Conservation (phyloP, 2,329 filamentous ascomycete genomes). For the Fusarium vanettenii region DNA sequence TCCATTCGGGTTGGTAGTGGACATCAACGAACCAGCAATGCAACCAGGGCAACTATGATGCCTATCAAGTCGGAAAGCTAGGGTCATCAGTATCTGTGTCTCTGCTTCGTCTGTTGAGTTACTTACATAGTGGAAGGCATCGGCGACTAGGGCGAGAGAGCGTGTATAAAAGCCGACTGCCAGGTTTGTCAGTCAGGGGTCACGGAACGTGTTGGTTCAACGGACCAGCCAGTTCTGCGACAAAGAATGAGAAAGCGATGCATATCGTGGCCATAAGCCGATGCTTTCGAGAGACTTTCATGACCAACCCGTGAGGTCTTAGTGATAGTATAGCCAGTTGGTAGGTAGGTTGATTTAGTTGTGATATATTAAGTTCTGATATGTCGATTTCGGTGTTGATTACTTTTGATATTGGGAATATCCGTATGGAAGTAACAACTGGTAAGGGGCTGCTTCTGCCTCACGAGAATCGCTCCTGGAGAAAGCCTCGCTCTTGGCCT, state of each 20-base stretch:
- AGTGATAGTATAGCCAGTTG: neutral
- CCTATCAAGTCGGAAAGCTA: constrained; percentile 78
- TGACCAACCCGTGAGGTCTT: neutral
- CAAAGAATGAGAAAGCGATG: constrained; percentile 63
- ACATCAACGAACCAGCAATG: constrained; percentile 64
- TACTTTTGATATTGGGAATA: neutral
- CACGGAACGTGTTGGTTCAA: neutral
- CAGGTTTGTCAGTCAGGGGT: neutral
- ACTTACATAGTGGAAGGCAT: constrained; percentile 79
- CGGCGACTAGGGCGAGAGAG: constrained; percentile 78
- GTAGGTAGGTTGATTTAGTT: neutral
- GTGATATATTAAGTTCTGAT: neutral
- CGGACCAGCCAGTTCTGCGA: constrained; percentile 62
- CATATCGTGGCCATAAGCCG: constrained; percentile 60
- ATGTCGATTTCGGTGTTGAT: neutral
- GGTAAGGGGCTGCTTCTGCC: neutral
- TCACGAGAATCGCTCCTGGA: neutral
- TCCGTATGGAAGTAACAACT: neutral
- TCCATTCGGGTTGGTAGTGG: neutral
- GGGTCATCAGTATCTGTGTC: constrained; percentile 15
- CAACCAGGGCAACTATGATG: constrained; percentile 74
- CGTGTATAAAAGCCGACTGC: constrained; percentile 75
- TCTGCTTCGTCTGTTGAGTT: no score
- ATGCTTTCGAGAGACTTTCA: constrained; percentile 51
- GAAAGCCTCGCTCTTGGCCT: neutral